phyloP scores from a whole-genome alignment of 2,329 filamentous ascomycete genomes.

The Fusarium sacchari region DNA sequence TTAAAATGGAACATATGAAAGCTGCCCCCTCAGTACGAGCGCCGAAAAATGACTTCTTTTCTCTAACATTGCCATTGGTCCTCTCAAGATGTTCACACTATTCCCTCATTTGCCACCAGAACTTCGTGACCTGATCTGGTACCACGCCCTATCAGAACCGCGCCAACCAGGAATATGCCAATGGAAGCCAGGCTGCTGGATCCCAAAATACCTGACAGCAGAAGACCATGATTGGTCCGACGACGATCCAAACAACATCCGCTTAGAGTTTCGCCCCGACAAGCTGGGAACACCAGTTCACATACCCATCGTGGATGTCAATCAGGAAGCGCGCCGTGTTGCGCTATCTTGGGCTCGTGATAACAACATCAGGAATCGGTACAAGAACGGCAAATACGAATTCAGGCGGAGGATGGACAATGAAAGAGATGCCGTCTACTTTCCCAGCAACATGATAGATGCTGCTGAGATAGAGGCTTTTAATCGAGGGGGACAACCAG shows the following conservation, averaged over 20 bases:
- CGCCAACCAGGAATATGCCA: background rate
- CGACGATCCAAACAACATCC: background rate
- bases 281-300: background rate
- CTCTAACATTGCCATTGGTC: accelerated
- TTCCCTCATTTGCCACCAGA: slow-evolving; percentile 10
- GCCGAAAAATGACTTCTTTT: too few species aligned
- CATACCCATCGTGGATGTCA: background rate
- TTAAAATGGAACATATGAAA: background rate
- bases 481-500: background rate
- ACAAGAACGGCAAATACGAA: background rate
- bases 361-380: background rate
- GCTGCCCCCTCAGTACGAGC: too few species aligned
- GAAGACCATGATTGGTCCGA: background rate
- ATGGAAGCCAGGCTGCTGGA: slow-evolving; percentile 9
- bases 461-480: background rate
- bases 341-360: background rate
- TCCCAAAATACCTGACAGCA: background rate
- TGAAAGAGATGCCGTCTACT: background rate
- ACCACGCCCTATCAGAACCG: background rate
- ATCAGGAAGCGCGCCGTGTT: slow-evolving; percentile 1
- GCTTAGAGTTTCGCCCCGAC: slow-evolving; percentile 8
- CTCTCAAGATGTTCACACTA: background rate
- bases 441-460: background rate
- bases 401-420: slow-evolving; percentile 15
- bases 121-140: slow-evolving; percentile 22